Conservation (phyloP, 768 basidiomycete species). For the Xerocomus brunneocitrinus region DNA sequence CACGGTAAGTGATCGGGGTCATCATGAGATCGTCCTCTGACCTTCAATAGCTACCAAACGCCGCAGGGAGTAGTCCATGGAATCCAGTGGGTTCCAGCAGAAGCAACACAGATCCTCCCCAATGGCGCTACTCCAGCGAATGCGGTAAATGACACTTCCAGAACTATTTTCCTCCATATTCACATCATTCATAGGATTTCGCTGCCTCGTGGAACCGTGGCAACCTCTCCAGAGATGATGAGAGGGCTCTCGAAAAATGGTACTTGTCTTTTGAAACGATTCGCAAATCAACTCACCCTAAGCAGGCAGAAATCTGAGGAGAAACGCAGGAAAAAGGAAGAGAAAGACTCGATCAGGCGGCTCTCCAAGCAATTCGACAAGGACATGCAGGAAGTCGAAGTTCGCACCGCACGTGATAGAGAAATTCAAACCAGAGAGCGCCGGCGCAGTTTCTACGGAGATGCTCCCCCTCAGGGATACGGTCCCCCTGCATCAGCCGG, state of each 20-base stretch:
- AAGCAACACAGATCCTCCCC: slow-evolving; percentile 59
- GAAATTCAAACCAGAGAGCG: slow-evolving; percentile 49
- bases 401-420: slow-evolving; percentile 53
- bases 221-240: slow-evolving; percentile 36
- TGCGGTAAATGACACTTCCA: slow-evolving; percentile 36
- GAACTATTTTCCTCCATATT: neutral
- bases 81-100: slow-evolving; percentile 63
- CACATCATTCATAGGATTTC: slow-evolving; percentile 44
- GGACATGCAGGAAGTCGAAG: slow-evolving; percentile 49
- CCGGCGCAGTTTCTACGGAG: slow-evolving; percentile 50
- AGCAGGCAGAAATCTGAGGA: slow-evolving; percentile 48
- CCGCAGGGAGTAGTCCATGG: slow-evolving; percentile 62
- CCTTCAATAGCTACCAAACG: slow-evolving; percentile 59
- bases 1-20: slow-evolving; percentile 48
- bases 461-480: slow-evolving; percentile 29
- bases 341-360: slow-evolving; percentile 38
- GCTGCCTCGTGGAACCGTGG: slow-evolving; percentile 52
- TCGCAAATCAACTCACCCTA: slow-evolving; percentile 11
- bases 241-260: slow-evolving; percentile 45
- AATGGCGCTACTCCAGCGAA: slow-evolving; percentile 56
- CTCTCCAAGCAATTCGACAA: slow-evolving; percentile 36
- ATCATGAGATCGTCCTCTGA: slow-evolving; percentile 5
- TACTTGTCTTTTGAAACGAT: slow-evolving; percentile 19
- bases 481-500: slow-evolving; percentile 17
- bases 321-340: slow-evolving; percentile 51